Evolutionary conservation across 768 basidiomycete genomes (phyloP), one percentile per base, ranked within the genome.

Genomic region (Lentinula edodes): DNA sequence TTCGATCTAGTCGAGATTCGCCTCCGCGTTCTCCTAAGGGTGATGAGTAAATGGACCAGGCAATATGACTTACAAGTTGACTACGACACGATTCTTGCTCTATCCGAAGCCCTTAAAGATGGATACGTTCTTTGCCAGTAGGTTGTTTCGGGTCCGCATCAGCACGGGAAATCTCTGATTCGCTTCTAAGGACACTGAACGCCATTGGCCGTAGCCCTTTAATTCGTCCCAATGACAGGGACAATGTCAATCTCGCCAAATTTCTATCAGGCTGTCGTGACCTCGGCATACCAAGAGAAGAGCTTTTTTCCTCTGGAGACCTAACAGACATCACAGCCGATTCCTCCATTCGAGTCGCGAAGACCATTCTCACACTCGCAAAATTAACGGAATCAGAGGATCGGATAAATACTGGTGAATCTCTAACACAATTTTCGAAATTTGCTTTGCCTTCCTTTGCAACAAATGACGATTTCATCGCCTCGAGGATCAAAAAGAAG

Each of bases 81-180:
- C 41, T 36, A 52, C 1, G 64, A 68, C 48, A 66, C 64, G 34
- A 59, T 60, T 46, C 52, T 57, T 10, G 61, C 61, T 9, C 88
- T 87, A 63, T 72, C 74, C n/a, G 84, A 86, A 52, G 82, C 83
- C 1, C 68, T 88, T 63, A 72, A 80, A 64, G 87, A 88, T 67
- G 87, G 87, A 0, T 81, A 84, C 61, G 75, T 88, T 18, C 75
- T 88, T 8, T 88, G 87, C 78, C 82, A 85, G 87, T 87, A 63
- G 73, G 86, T 80, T 23, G 58, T 18, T 18, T 36, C 50, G 16
- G 1, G 35, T 61, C 34, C 35, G 59, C 60, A 20, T 63, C 54
- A 45, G 15, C 39, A 15, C 28, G 38, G 9, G 38, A 39, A 13
- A 39, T 16, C 12, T 28, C 52, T 42, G 23, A 28, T 20, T 36